Base-by-base conservation (phyloP, 1,284 basidiomycete species). In the Chalciporus sp. region DNA sequence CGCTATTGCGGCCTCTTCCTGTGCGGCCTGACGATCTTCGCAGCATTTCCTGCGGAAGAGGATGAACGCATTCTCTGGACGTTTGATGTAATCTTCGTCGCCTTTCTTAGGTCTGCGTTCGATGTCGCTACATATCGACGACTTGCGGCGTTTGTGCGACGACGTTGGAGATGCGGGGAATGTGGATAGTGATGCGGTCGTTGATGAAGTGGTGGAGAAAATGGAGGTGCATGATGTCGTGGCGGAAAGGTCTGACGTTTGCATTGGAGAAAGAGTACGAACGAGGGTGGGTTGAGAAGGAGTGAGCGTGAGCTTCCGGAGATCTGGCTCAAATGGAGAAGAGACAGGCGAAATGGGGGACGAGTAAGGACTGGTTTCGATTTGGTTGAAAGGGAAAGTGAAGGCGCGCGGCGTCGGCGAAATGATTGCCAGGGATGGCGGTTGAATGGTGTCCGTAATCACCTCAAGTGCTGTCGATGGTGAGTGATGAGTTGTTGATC, bases 21-120 rank as follows among this genome's bases (percentile, higher is more conserved):
- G 71, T 29, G 72, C 74, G 20, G 64, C 59, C 68, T 86, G 82
- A 41, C 83, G 82, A 51, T 87, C 85, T 70, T 87, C 84, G 70
- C 85, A 87, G 72, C 84, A 86, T 63, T 85, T 82, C 59, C 87
- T 80, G 53, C 88, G 81, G 79, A 90, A 90, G 50, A 90, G 78
- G 67, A 90, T 90, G 77, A 90, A 90, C 20, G 88, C 88, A 65
- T 90, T 90, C 73, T 90, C 87, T 4, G 87, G 87, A 28, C 88
- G 82, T 70, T 90, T 90, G 74, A 90, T 82, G 67, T 90, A 90
- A 68, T 88, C 86, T 52, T 87, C 85, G 70, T 90, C 88, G 64
- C 87, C 88, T 73, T 84, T 86, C 73, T 82, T 86, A 6, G 87
- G 87, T 58, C 87, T 77, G 58, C 84, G 84, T 62, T 88, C 85